These are phyloP conservation scores for Yarrowia sp. DNA, from an alignment of 805 yeast species.

Conservation along the genomic window DNA sequence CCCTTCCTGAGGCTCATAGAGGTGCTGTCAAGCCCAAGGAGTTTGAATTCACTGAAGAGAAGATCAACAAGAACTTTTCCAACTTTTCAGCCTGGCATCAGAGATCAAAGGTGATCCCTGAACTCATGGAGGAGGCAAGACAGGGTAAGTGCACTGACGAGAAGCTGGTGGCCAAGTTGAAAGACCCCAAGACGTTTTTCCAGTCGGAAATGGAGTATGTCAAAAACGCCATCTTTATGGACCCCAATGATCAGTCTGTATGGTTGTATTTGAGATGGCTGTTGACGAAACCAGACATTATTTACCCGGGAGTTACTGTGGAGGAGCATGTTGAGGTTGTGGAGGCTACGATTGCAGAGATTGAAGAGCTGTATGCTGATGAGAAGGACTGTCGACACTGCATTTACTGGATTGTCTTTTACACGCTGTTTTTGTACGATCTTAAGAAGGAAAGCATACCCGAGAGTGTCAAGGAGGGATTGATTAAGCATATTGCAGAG, in stretches of 20 bases:
- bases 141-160: conserved; percentile 33
- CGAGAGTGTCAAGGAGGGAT: conserved; percentile 36
- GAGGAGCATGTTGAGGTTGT: conserved; percentile 45
- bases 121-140: conserved; percentile 41
- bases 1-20: conserved; percentile 30
- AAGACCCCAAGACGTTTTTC: conserved; percentile 43
- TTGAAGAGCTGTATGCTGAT: conserved; percentile 64
- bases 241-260: conserved; percentile 89
- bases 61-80: conserved; percentile 79
- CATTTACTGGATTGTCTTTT: conserved; percentile 55
- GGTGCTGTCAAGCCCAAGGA: conserved; percentile 47
- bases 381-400: conserved; percentile 80
- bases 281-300: conserved; percentile 40
- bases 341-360: conserved; percentile 46
- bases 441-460: conserved; percentile 27
- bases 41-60: conserved; percentile 70
- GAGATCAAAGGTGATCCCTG: conserved; percentile 66
- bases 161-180: conserved; percentile 29
- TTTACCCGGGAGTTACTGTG: conserved; percentile 36
- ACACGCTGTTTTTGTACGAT: conserved; percentile 35
- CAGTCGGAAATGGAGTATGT: conserved; percentile 62
- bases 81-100: conserved; percentile 97
- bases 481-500: conserved; percentile 39
- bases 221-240: conserved; percentile 84
- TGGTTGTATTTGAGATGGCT: conserved; percentile 92